Percentiles rank a stretch among this genome's conserved stretches.
These are phyloP conservation scores for Rhizopogon vesiculosus DNA, from an alignment of 768 basidiomycete genomes.

Conservation along the genomic window DNA sequence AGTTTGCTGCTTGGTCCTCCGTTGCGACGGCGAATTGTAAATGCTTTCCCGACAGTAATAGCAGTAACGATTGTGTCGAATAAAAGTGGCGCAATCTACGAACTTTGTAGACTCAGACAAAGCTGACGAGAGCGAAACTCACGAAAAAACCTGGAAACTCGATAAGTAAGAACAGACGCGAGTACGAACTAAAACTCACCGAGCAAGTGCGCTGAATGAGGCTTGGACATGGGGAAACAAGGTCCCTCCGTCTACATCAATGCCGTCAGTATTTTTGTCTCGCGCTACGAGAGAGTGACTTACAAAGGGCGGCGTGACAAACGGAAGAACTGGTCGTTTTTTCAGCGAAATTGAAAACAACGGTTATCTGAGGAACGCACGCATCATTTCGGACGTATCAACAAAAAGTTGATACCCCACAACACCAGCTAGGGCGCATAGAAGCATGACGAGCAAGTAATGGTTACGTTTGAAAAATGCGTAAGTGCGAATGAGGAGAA, in stretches of 20 bases:
- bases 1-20: slow-evolving; percentile 74
- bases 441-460: slow-evolving; percentile 58
- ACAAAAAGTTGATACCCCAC: slow-evolving; percentile 82
- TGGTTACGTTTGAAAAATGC: slow-evolving; percentile 81
- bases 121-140: slow-evolving; percentile 21
- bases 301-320: slow-evolving; percentile 60
- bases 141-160: slow-evolving; percentile 49
- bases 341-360: slow-evolving; percentile 4
- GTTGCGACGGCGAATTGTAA: slow-evolving; percentile 68
- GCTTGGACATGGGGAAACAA: slow-evolving; percentile 78
- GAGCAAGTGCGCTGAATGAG: slow-evolving; percentile 77
- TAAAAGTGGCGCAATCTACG: slow-evolving; percentile 71
- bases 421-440: slow-evolving; percentile 65
- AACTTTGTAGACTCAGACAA: slow-evolving; percentile 3
- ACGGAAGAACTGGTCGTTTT: slow-evolving; percentile 49
- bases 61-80: slow-evolving; percentile 79
- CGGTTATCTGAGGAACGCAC: slow-evolving; percentile 33
- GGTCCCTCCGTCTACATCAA: slow-evolving; percentile 48
- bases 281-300: slow-evolving; percentile 14
- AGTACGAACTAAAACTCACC: slow-evolving; percentile 35
- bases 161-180: slow-evolving; percentile 5
- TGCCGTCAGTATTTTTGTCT: background rate
- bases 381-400: slow-evolving; percentile 70
- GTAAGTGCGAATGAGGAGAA: slow-evolving; percentile 79
- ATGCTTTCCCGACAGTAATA: slow-evolving; percentile 78